A percentile compares a stretch with the other conserved stretches of the same genome.
Evolutionary conservation across 1,139 yeast genomes (phyloP).

Genomic region (Suhomyces bokatorum): DNA sequence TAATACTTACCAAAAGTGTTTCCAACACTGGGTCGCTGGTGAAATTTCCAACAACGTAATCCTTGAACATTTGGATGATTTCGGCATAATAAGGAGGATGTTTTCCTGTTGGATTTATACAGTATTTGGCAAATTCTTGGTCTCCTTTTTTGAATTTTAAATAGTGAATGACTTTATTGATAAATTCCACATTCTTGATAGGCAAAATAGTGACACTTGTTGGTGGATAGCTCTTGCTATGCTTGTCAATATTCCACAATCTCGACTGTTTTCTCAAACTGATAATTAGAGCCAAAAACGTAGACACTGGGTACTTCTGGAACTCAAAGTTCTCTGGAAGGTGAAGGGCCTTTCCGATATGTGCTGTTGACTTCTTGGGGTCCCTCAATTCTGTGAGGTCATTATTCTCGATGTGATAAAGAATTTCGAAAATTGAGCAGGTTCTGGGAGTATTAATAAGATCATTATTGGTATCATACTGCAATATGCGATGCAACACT

Average conservation of each 20-base stretch:
- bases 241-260: conserved; percentile 41
- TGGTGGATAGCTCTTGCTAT: conserved; percentile 38
- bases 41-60: conserved; percentile 52
- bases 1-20: conserved; percentile 38
- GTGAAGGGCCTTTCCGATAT: conserved; percentile 18
- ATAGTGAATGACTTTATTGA: conserved; percentile 29
- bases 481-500: conserved; percentile 54
- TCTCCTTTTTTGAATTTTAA: conserved; percentile 32
- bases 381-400: conserved; percentile 26
- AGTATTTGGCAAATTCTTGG: conserved; percentile 23
- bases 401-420: conserved; percentile 31
- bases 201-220: conserved; percentile 52
- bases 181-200: conserved; percentile 30
- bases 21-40: conserved; percentile 40
- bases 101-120: not conserved
- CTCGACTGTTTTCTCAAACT: conserved; percentile 50
- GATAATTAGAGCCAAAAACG: conserved; percentile 46
- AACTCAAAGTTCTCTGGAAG: conserved; percentile 12
- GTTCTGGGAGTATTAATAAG: conserved; percentile 43
- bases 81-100: conserved; percentile 33
- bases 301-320: conserved; percentile 23
- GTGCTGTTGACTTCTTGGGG: conserved; percentile 18
- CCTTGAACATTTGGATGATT: conserved; percentile 45
- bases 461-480: conserved; percentile 45
- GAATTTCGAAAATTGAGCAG: conserved; percentile 51